Base-by-base conservation (phyloP, 257 asterid genomes). In the Scutellaria barbata region DNA sequence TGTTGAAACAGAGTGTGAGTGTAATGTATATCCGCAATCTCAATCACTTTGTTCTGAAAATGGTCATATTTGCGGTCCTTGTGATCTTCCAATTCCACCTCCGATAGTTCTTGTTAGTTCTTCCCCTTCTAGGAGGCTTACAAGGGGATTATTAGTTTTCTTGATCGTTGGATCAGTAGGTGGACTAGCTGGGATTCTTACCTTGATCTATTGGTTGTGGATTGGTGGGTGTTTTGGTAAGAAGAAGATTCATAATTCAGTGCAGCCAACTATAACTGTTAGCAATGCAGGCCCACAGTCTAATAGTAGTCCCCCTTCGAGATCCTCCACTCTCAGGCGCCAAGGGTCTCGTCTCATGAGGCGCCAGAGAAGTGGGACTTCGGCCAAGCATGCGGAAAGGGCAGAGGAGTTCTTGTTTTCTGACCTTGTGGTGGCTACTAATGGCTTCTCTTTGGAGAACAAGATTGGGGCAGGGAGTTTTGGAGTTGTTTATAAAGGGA, bases 391-490 rank as follows among this genome's bases (percentile, higher is more conserved):
- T 22, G 40, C 87, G 0, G 95, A 89, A 50, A 78, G 79, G 76
- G 98, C 96, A 0, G 96, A 88, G 82, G 98, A 92, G 71, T 86
- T 86, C 58, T 10, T 73, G 57, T 88, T 92, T 35, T 50, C 82
- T 0, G 96, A 92, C 63, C 92, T 92, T 1, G 83, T 58, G 3
- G 77, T 76, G 0, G 98, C 96, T 1, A 88, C 98, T 10, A 79
- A 89, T 63, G 67, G 76, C 22, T 92, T 92, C 46, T 80, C 96
- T 0, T 4, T 55, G n/a, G 91, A 85, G 63, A 86, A 85, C 82
- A 92, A 86, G 89, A 81, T 92, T 64, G 98, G 98, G 40, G 88
- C 87, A 5, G 98, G 96, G 50, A 92, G 96, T 62, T 92, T 89
- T 18, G 98, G 98, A 10, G 83, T 85, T 9, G 98, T 92, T 2